Evolutionary conservation across 805 yeast species (phyloP), one percentile per base, ranked within the genome.

Genomic region (Monosporozyma aerobia): DNA sequence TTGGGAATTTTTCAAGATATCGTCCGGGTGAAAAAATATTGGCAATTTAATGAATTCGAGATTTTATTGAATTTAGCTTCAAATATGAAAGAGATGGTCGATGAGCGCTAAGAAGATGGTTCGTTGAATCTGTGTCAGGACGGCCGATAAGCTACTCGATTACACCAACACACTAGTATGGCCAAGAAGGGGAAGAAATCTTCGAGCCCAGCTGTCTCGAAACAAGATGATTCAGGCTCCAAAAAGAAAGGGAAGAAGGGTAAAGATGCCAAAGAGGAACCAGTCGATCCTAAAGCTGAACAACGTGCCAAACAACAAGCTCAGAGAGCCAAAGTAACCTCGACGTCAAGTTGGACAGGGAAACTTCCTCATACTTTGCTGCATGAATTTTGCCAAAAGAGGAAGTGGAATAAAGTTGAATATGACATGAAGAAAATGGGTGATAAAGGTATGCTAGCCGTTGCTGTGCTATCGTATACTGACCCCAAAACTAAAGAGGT

Each of bases 321-420:
- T 50, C 55, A 71, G 56, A 63, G 82, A 57, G 65, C 77, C 30
- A 69, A 76, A n/a, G 85, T 82, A 0, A 77, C 86, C 0, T 83
- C 85, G 14, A 78, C 85, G 39, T 72, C 82, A 46, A 88, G 92
- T 30, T 90, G 97, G 97, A 90, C 97, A 0, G 99, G 99, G 1
- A 92, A 92, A 61, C 73, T 92, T 14, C 98, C 99, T 0, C 89
- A 87, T 2, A 82, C 94, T 0, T 69, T 92, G 16, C 75, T 92
- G 4, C 88, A 88, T 62, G 99, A 92, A 63, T 84, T 82, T 57
- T 86, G 94, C 56, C 97, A 88, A 65, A 86, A 84, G 64, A 81
- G 79, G 54, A 88, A 89, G 68, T 92, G 99, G 99, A 85, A 83
- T 54, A 84, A 83, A 58, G 95, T 88, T 3, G 82, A 78, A 23